Evolutionary conservation across 192 early-diverging fungal genomes (phyloP).

Genomic region (Chytriomyces confervae): DNA sequence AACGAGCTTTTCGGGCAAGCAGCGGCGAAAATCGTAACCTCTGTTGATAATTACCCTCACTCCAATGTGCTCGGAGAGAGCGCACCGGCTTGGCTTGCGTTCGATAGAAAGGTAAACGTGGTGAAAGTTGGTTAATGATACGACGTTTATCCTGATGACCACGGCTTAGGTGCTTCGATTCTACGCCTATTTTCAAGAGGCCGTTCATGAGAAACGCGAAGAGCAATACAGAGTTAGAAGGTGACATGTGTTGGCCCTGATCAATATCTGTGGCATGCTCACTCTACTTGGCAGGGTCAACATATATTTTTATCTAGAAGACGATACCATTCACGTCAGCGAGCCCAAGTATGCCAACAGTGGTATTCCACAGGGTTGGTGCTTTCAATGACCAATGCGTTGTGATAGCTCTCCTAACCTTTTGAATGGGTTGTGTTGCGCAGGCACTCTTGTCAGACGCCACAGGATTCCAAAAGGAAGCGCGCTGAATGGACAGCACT

Average conservation of each 20-base stretch:
- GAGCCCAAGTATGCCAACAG: slow-evolving; percentile 63
- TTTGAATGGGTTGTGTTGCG: background rate
- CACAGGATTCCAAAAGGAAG: slow-evolving; percentile 59
- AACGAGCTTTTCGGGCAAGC: slow-evolving; percentile 46
- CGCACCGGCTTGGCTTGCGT: slow-evolving; percentile 65
- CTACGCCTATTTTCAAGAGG: slow-evolving; percentile 68
- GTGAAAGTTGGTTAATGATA: background rate
- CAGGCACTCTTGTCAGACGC: slow-evolving; percentile 63
- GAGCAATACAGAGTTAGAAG: slow-evolving; percentile 67
- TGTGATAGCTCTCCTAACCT: background rate
- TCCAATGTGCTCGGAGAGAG: slow-evolving; percentile 37
- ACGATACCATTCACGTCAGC: slow-evolving; percentile 66
- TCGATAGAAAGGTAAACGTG: slow-evolving; percentile 57
- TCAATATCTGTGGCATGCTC: background rate
- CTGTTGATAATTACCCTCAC: slow-evolving; percentile 55
- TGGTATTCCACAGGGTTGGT: slow-evolving; percentile 63
- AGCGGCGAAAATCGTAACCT: slow-evolving; percentile 53
- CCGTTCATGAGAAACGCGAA: slow-evolving; percentile 59
- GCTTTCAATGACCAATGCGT: background rate
- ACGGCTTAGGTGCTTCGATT: slow-evolving; percentile 58
- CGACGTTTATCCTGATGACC: background rate
- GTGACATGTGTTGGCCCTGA: background rate
- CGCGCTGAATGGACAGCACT: slow-evolving; percentile 56
- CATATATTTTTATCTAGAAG: slow-evolving; percentile 67
- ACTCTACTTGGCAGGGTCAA: slow-evolving; percentile 47